Evolutionary conservation across 441 rosid genomes (phyloP), one percentile per base, ranked within the genome.

Genomic region (Gossypium davidsonii): DNA sequence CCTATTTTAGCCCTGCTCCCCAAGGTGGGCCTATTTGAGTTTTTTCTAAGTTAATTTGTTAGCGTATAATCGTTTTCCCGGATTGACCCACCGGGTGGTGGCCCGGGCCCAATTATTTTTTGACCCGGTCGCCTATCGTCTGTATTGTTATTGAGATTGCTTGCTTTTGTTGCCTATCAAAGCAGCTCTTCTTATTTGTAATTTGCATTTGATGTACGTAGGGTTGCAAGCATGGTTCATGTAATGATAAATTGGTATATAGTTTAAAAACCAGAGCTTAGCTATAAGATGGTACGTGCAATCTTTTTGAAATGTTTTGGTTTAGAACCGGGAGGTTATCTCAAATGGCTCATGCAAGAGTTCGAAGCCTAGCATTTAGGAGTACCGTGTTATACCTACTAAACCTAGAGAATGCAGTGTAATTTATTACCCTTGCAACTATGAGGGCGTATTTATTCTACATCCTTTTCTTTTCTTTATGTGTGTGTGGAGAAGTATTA

Each of bases 1-100:
- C 48, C 68, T 28, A 34, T 69, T 77, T 68, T 71, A 59, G 4
- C 76, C 78, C 57, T 76, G 64, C 26, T 18, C 21, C 18, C 1
- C 1, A 5, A 66, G 11, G 11, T 17, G 34, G 70, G 17, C 34
- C 55, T 14, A 14, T 66, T 65, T 44, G 70, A 21, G 34, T 11
- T 2, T 0, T 37, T 7, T 17, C n/a, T n/a, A 1, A 11, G 28
- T 21, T 26, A 28, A 25, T 0, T 14, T 67, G 57, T 71, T 28
- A 12, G 14, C 8, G 2, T 25, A 11, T 14, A 17, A 59, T 25
- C 28, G 8, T 34, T 14, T 25, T 59, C 26, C 7, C n/a, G 17
- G 34, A 26, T 26, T 8, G 39, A 59, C 10, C 39, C 63, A 26
- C 61, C 18, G 63, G 34, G 34, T 14, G 15, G 63, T 60, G 11